These are phyloP conservation scores for Pythium oligandrum DNA, from an alignment of 352 stramenopile genomes.

Conservation along the genomic window DNA sequence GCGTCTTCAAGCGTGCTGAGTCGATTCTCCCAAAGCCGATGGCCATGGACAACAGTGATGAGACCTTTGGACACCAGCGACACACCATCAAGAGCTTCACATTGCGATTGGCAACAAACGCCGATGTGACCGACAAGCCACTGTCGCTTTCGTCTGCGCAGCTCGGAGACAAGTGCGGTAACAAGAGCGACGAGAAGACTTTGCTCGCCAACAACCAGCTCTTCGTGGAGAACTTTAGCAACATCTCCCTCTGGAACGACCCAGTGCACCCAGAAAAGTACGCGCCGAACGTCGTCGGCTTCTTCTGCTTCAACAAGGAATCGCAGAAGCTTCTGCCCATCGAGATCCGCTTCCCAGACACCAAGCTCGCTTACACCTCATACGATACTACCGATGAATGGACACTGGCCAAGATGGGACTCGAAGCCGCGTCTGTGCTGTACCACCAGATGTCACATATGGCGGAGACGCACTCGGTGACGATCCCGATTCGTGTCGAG, in stretches of 20 bases:
- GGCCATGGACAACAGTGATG: too few species aligned
- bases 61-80: too few species aligned
- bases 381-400: slow-evolving; percentile 8
- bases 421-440: slow-evolving; percentile 1
- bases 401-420: slow-evolving; percentile 17
- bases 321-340: slow-evolving; percentile 10
- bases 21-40: too few species aligned
- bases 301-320: slow-evolving; percentile 17
- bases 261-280: slow-evolving; percentile 4
- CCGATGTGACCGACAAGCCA: too few species aligned
- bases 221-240: slow-evolving; percentile 10
- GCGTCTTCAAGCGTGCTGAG: too few species aligned
- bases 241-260: slow-evolving; percentile 10
- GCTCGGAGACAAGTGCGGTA: slow-evolving; percentile 4
- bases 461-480: slow-evolving; percentile 18
- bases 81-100: too few species aligned
- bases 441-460: slow-evolving; percentile 17
- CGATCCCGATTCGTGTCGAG: slow-evolving; percentile 35
- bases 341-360: slow-evolving; percentile 10
- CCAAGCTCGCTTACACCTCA: slow-evolving; percentile 8
- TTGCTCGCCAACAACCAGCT: neutral
- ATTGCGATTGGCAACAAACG: too few species aligned
- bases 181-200: neutral
- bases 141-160: neutral
- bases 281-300: slow-evolving; percentile 7